Base-by-base conservation (phyloP, 352 stramenopile species). In the Phytopythium boreale region DNA sequence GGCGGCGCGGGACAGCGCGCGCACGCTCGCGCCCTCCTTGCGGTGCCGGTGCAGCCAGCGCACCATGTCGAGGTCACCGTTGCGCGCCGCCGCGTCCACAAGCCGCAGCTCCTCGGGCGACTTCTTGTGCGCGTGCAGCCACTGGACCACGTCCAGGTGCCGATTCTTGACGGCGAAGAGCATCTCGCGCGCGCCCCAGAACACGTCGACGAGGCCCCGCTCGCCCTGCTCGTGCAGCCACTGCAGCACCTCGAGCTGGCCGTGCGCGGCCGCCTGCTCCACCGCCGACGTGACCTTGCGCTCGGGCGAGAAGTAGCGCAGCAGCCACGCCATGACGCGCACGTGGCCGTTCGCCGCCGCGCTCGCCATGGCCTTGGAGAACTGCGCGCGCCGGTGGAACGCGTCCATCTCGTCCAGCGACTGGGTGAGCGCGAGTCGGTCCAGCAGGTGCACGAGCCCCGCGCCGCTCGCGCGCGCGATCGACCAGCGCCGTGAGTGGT, bases 61-160 rank as follows among this genome's bases (percentile, higher is more conserved):
- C 43, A 79, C 68, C 6, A 74, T 69, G 10, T 43, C 60, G 9
- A 69, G 62, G 24, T 53, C 64, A 24, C 74, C 61, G 43, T 47
- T 58, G n/a, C 67, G 59, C 17, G 68, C 68, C 10, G 71, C 71
- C 17, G 66, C 75, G 27, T 59, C 53, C 53, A 59, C 22, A 4
- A 64, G 47, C 8, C 71, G 68, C 68, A 79, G 63, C 50, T 79
- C 71, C 34, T 76, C 73, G 1, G 69, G 60, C 8, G 72, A 69
- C 6, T 68, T 63, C 0, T 15, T 7, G 34, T 69, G 68, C 53
- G 31, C 27, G 51, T 73, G 27, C 34, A 75, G 34, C 64, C 64
- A 68, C 36, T 63, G 61, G 41, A 72, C 36, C 24, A 50, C 59
- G 1, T 39, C 10, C 41, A 59, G 49, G 19, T 50, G 31, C 5